phyloP scores from a whole-genome alignment of 2,329 filamentous ascomycete genomes.

The Alternaria viburni region DNA sequence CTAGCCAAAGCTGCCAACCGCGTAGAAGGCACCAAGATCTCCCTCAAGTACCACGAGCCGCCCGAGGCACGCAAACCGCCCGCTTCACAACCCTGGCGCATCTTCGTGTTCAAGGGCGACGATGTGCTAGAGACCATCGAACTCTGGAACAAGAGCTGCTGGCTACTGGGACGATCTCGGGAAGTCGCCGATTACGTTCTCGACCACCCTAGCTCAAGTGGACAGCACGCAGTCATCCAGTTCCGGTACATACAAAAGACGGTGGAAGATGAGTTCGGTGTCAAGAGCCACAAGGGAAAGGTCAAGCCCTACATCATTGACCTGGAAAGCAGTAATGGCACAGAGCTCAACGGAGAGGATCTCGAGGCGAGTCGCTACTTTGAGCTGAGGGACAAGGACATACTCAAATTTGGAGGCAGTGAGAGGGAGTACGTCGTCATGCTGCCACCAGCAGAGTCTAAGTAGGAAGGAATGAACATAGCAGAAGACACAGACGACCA shows the following conservation, averaged over 20 bases:
- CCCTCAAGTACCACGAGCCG: constrained; percentile 96
- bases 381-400: constrained; percentile 86
- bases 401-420: constrained; percentile 86
- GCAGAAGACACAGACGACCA: not conserved
- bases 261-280: constrained; percentile 81
- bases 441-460: constrained; percentile 60
- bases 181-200: constrained; percentile 82
- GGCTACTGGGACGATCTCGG: constrained; percentile 84
- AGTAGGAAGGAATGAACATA: not conserved
- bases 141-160: constrained; percentile 79
- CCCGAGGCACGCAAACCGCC: constrained; percentile 89
- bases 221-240: constrained; percentile 94
- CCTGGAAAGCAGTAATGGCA: constrained; percentile 91
- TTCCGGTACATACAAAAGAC: constrained; percentile 84
- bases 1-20: constrained; percentile 89
- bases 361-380: constrained; percentile 80
- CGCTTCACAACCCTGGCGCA: constrained; percentile 77
- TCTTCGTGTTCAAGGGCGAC: constrained; percentile 89
- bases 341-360: constrained; percentile 76
- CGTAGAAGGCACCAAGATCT: constrained; percentile 75
- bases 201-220: constrained; percentile 91
- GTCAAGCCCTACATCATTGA: constrained; percentile 86
- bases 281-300: constrained; percentile 49
- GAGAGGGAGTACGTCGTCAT: constrained; percentile 95
- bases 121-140: constrained; percentile 84